A percentile compares a stretch with the other conserved stretches of the same genome.
phyloP scores from a whole-genome alignment of 2,329 filamentous ascomycete species.

The Ophiocordyceps camponoti-floridani region DNA sequence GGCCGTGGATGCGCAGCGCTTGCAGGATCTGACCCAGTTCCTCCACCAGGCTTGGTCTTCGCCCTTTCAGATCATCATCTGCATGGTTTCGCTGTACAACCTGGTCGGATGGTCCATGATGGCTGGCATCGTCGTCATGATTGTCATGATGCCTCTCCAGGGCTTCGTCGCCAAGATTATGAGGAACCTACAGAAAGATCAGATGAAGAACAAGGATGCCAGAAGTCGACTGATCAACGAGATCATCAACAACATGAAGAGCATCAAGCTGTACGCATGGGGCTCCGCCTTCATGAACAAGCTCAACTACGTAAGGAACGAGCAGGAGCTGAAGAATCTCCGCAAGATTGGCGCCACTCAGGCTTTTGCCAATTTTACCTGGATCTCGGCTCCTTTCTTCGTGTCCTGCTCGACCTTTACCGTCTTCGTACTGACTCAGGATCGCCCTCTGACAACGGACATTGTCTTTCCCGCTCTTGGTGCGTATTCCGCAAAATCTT shows the following conservation, averaged over 20 bases:
- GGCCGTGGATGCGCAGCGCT: slow-evolving; percentile 90
- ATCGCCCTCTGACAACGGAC: slow-evolving; percentile 71
- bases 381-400: slow-evolving; percentile 92
- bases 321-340: slow-evolving; percentile 84
- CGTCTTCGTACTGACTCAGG: slow-evolving; percentile 74
- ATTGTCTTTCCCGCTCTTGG: slow-evolving; percentile 81
- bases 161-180: slow-evolving; percentile 81
- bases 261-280: slow-evolving; percentile 97
- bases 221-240: slow-evolving; percentile 88
- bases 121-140: slow-evolving; percentile 85
- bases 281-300: slow-evolving; percentile 95
- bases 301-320: slow-evolving; percentile 88
- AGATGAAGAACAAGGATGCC: slow-evolving; percentile 99
- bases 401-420: slow-evolving; percentile 95
- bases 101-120: slow-evolving; percentile 93
- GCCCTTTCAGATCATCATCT: slow-evolving; percentile 87
- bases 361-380: slow-evolving; percentile 91
- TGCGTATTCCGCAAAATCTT: slow-evolving; percentile 3
- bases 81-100: slow-evolving; percentile 90
- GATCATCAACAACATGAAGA: slow-evolving; percentile 99
- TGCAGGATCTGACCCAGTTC: slow-evolving; percentile 90
- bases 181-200: slow-evolving; percentile 84
- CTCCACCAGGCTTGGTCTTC: slow-evolving; percentile 93
- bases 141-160: slow-evolving; percentile 93
- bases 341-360: slow-evolving; percentile 92